These are phyloP conservation scores for Luffa aegyptiaca DNA, from an alignment of 306 rosid genomes.

Conservation along the genomic window DNA sequence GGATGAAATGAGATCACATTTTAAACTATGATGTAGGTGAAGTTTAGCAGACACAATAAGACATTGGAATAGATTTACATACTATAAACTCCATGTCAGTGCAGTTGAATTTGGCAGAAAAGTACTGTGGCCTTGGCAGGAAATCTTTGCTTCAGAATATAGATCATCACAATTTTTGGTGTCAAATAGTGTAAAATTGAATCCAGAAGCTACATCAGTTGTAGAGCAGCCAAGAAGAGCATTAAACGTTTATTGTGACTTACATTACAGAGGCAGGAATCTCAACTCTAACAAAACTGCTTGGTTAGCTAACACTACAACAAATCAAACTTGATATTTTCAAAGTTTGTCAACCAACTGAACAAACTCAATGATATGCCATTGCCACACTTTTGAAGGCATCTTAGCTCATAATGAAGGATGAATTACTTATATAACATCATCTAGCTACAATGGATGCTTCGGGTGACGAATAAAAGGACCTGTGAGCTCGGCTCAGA, in stretches of 20 bases:
- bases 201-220: not conserved
- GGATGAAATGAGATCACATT: not conserved
- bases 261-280: not conserved
- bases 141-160: not conserved
- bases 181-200: not conserved
- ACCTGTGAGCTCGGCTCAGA: not conserved
- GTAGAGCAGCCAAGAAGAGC: not conserved
- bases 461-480: not conserved
- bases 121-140: not conserved
- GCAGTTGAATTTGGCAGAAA: not conserved
- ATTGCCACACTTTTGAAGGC: not conserved
- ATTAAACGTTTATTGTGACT: not conserved
- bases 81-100: not conserved
- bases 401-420: not conserved
- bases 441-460: not conserved
- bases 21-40: not conserved
- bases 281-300: not conserved
- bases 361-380: not conserved
- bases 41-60: not conserved
- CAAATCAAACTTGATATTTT: not conserved
- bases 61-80: not conserved
- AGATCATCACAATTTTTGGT: not conserved
- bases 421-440: not conserved
- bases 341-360: not conserved
- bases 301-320: conserved; percentile 4